These are phyloP conservation scores for Alnus rubra DNA, from an alignment of 306 rosid species.

Conservation along the genomic window DNA sequence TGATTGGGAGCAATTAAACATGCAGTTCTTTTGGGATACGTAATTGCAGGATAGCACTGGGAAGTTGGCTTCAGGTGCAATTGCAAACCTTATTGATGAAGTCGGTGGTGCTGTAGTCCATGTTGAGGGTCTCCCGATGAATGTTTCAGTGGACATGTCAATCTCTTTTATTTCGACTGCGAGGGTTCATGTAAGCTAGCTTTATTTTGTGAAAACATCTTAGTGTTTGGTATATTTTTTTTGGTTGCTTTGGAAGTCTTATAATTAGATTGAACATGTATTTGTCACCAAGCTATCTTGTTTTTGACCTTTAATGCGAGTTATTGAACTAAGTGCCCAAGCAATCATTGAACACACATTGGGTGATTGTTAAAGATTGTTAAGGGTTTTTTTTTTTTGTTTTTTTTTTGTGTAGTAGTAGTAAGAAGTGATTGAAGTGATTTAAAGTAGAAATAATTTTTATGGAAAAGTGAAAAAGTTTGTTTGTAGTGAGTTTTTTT, in stretches of 20 bases:
- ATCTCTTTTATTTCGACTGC: slow-evolving; percentile 66
- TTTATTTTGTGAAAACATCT: slow-evolving; percentile 1
- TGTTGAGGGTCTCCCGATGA: slow-evolving; percentile 67
- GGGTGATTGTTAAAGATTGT: too few relatives aligned
- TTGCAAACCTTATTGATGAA: slow-evolving; percentile 78
- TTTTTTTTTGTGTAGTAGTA: too few relatives aligned
- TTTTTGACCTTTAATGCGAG: not conserved
- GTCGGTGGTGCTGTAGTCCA: slow-evolving; percentile 58
- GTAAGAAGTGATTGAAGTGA: too few relatives aligned
- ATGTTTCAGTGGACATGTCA: slow-evolving; percentile 92
- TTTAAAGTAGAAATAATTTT: too few relatives aligned
- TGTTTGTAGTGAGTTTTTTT: too few relatives aligned
- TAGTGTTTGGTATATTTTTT: not conserved
- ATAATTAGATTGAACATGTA: slow-evolving; percentile 8
- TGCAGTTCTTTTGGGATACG: slow-evolving; percentile 1
- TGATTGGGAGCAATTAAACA: not conserved
- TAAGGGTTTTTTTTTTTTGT: too few relatives aligned
- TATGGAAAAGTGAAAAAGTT: too few relatives aligned
- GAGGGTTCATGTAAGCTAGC: slow-evolving; percentile 49
- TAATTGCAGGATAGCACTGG: slow-evolving; percentile 66
- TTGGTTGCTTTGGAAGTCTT: not conserved
- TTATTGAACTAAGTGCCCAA: not conserved
- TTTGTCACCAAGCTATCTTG: not conserved
- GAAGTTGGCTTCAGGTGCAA: slow-evolving; percentile 66
- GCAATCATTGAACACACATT: not conserved